Conservation (phyloP, 805 yeast species). For the Nadsonia fulvescens region DNA sequence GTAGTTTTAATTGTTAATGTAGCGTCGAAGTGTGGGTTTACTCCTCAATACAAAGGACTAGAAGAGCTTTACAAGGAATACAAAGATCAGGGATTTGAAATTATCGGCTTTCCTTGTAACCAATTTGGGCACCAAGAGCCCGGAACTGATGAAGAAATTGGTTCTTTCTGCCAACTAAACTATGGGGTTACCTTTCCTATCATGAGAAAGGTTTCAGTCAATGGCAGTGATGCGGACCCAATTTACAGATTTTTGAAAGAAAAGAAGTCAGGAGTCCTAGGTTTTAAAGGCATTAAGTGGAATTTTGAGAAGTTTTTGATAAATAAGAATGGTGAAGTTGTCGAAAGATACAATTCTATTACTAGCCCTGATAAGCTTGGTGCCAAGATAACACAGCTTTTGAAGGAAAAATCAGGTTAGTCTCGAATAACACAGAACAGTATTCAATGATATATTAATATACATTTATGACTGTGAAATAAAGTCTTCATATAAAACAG, state of each 20-base stretch:
- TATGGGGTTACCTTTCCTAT: slow-evolving; percentile 89
- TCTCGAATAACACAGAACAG: no score
- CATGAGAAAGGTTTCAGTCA: slow-evolving; percentile 72
- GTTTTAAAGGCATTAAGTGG: slow-evolving; percentile 64
- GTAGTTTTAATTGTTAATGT: slow-evolving; percentile 74
- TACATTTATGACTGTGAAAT: no score
- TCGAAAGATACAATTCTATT: slow-evolving; percentile 43
- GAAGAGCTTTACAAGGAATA: slow-evolving; percentile 52
- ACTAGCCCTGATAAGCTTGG: slow-evolving; percentile 49
- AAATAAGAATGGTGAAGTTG: slow-evolving; percentile 37
- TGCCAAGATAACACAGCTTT: slow-evolving; percentile 37
- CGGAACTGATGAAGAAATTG: slow-evolving; percentile 48
- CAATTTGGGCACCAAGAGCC: slow-evolving; percentile 78
- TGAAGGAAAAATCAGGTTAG: slow-evolving; percentile 23
- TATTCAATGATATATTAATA: no score
- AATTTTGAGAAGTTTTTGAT: slow-evolving; percentile 62
- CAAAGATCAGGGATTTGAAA: slow-evolving; percentile 40
- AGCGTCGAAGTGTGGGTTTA: slow-evolving; percentile 69
- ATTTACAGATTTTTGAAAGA: slow-evolving; percentile 63
- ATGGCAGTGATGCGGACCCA: slow-evolving; percentile 66
- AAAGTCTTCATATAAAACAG: no score
- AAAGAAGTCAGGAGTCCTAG: slow-evolving; percentile 38
- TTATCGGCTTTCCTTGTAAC: slow-evolving; percentile 81
- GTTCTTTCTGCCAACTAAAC: slow-evolving; percentile 53
- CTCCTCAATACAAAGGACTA: slow-evolving; percentile 59